phyloP scores from a whole-genome alignment of 2,329 filamentous ascomycete species.

The Blastomyces gilchristii region DNA sequence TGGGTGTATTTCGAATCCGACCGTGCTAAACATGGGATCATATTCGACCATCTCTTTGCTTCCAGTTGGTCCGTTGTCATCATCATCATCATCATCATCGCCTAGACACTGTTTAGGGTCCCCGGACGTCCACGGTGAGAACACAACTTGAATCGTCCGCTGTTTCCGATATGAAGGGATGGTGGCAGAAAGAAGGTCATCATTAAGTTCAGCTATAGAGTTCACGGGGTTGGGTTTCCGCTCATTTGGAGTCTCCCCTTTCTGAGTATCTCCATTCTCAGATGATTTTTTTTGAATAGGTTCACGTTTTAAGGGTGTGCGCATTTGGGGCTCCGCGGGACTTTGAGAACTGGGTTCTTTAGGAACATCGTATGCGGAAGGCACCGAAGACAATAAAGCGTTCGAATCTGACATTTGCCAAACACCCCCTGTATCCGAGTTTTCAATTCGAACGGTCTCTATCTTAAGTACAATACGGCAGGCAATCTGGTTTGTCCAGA shows the following conservation, averaged over 20 bases:
- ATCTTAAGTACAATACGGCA: slow-evolving; percentile 74
- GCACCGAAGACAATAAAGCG: not conserved
- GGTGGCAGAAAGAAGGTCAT: not conserved
- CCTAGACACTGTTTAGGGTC: not conserved
- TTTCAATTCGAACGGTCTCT: slow-evolving; percentile 37
- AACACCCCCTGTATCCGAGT: slow-evolving; percentile 7
- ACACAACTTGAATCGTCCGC: slow-evolving; percentile 80
- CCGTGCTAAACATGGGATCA: slow-evolving; percentile 1
- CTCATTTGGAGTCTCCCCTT: not conserved
- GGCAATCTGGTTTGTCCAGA: slow-evolving; percentile 84
- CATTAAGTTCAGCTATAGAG: not conserved
- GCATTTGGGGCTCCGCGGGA: not conserved
- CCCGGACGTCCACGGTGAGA: slow-evolving; percentile 62
- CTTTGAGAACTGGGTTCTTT: not conserved
- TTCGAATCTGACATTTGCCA: not conserved
- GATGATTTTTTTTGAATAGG: not conserved
- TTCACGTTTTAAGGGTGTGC: not conserved
- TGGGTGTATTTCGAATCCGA: slow-evolving; percentile 15
- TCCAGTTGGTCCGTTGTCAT: not conserved
- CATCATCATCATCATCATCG: not conserved
- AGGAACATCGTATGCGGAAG: not conserved
- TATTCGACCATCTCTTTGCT: slow-evolving; percentile 2
- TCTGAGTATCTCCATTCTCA: not conserved
- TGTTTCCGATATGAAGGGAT: slow-evolving; percentile 23
- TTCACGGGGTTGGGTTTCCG: not conserved